Evolutionary conservation across 2,329 filamentous ascomycete species (phyloP).

Genomic region (Aspergillus felis): DNA sequence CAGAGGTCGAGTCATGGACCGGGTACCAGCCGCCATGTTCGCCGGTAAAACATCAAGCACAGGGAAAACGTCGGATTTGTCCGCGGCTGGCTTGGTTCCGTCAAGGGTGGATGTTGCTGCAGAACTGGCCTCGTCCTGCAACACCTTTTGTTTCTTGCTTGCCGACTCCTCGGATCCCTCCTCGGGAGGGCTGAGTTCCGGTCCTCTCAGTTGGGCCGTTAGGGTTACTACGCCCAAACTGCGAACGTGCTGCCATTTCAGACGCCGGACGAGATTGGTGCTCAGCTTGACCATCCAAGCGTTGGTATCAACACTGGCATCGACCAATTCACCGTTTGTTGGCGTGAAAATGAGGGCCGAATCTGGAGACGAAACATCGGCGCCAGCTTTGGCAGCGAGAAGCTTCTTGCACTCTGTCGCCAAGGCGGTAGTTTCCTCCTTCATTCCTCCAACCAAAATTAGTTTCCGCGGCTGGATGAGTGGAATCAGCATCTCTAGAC

Average conservation of each 20-base stretch:
- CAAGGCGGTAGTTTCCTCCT: constrained; percentile 72
- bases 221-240: constrained; percentile 90
- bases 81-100: constrained; percentile 17
- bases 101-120: constrained; percentile 21
- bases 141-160: constrained; percentile 51
- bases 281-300: constrained; percentile 94
- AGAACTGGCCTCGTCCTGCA: constrained; percentile 44
- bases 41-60: constrained; percentile 58
- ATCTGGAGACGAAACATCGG: constrained; percentile 41
- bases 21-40: constrained; percentile 65
- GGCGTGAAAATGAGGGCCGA: constrained; percentile 77
- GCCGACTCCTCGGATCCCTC: constrained; percentile 36
- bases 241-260: constrained; percentile 93
- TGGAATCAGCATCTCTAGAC: constrained; percentile 89
- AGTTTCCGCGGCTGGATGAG: constrained; percentile 91
- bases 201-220: constrained; percentile 65
- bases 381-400: constrained; percentile 43
- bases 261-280: constrained; percentile 74
- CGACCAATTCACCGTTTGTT: constrained; percentile 64
- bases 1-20: constrained; percentile 77
- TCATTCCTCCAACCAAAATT: constrained; percentile 79
- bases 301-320: constrained; percentile 96
- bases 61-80: constrained; percentile 39
- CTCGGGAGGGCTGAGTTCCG: constrained; percentile 32
- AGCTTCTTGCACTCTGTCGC: constrained; percentile 76